Conservation (phyloP, 2,329 filamentous ascomycete genomes). For the Stagonosporopsis tanaceti region DNA sequence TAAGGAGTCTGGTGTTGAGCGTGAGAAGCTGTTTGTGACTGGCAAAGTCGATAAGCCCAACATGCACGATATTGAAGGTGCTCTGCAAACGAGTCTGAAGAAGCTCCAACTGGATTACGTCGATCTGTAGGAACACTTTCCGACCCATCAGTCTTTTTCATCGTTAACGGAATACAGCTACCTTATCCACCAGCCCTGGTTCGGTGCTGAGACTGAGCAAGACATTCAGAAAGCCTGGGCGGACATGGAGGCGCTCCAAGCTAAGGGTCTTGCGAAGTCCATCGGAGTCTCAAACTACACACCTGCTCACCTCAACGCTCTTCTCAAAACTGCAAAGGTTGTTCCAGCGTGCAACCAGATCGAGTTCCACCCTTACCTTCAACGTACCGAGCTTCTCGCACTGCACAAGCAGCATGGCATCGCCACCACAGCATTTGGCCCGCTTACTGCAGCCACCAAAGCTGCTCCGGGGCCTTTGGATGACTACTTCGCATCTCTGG, state of each 20-base stretch:
- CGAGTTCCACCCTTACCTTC: slow-evolving; percentile 73
- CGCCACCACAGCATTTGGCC: slow-evolving; percentile 57
- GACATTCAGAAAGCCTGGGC: slow-evolving; percentile 67
- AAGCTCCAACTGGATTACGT: slow-evolving; percentile 69
- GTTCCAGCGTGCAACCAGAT: slow-evolving; percentile 72
- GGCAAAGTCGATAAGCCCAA: slow-evolving; percentile 63
- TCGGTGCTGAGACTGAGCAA: slow-evolving; percentile 57
- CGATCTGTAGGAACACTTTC: slow-evolving; percentile 60
- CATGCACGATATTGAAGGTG: slow-evolving; percentile 63
- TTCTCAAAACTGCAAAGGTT: slow-evolving; percentile 62
- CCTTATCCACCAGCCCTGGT: slow-evolving; percentile 69
- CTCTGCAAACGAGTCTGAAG: slow-evolving; percentile 64
- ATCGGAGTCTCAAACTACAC: slow-evolving; percentile 70
- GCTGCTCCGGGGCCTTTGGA: slow-evolving; percentile 65
- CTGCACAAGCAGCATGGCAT: slow-evolving; percentile 61
- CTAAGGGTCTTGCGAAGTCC: slow-evolving; percentile 64
- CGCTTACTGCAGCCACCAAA: slow-evolving; percentile 61
- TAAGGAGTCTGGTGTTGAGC: slow-evolving; percentile 53
- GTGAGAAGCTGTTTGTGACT: slow-evolving; percentile 60
- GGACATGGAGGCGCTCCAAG: slow-evolving; percentile 66
- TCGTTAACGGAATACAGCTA: slow-evolving; percentile 53
- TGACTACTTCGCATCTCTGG: slow-evolving; percentile 57
- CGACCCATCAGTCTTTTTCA: not conserved
- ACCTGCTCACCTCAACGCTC: slow-evolving; percentile 62
- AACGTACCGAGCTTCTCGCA: slow-evolving; percentile 65